phyloP scores from a whole-genome alignment of 2,329 filamentous ascomycete genomes.

The Pleurostoma richardsiae region DNA sequence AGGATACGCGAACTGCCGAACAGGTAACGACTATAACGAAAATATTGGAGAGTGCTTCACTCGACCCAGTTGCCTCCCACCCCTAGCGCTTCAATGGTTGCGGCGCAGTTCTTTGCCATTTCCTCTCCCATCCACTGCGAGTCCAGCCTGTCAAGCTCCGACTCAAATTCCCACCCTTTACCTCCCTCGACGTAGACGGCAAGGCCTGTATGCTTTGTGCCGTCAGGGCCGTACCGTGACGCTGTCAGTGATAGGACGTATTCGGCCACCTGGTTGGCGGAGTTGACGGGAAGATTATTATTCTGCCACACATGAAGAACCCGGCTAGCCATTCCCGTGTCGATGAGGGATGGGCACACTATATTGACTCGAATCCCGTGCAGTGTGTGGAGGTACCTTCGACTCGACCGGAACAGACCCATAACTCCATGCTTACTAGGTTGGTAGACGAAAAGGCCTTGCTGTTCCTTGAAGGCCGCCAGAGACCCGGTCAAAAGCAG shows the following conservation, averaged over 20 bases:
- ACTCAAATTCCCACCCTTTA: neutral
- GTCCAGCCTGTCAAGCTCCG: neutral
- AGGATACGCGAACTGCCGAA: too few species aligned
- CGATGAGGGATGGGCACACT: neutral
- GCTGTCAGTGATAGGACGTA: neutral
- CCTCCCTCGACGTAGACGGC: neutral
- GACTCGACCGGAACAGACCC: neutral
- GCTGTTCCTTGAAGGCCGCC: neutral
- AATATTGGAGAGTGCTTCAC: too few species aligned
- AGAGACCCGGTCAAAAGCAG: neutral
- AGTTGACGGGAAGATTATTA: neutral
- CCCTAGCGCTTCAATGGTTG: neutral
- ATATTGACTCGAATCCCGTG: neutral
- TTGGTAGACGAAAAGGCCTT: neutral
- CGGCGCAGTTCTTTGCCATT: neutral
- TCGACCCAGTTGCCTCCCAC: neutral
- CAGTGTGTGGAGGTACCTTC: neutral
- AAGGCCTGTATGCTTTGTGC: neutral
- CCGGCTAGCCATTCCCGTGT: neutral
- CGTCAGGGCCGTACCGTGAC: neutral
- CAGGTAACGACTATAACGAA: too few species aligned
- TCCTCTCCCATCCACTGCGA: neutral
- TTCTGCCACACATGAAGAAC: neutral
- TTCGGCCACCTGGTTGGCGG: neutral
- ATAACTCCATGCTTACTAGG: neutral